Base-by-base conservation (phyloP, 345 rosid genomes). In the Boechera stricta region DNA sequence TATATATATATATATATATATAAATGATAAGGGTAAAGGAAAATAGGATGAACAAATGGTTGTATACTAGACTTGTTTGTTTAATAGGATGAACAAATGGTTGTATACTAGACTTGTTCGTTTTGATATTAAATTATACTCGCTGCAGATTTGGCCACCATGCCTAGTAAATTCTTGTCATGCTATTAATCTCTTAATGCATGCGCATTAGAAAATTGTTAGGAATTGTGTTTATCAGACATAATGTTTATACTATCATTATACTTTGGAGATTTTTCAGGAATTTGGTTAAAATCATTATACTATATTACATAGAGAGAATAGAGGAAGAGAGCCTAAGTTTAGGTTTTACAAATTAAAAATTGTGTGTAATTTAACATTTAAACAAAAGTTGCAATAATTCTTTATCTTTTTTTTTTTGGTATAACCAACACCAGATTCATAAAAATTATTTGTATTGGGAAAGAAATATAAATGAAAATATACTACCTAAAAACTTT, bases 41-140 rank as follows among this genome's bases (percentile, higher is more conserved):
- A 28, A 73, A 10, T 42, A 10, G 29, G 36, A 56, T 64, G 29
- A 74, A 5, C 32, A 29, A 63, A 61, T 39, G 49, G 16, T 18
- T 38, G 66, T 38, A 21, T 38, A 61, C 4, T 38, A 18, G 4
- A 36, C 31, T 60, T 59, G 44, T 59, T 59, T 36, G 29, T 16
- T 38, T 61, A 62, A 10, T 42, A 10, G 38, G 47, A 56, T 64
- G 47, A 74, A 6, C 24, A 44, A 64, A 62, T 62, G 67, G 6
- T 60, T 36, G 66, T 38, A 21, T 38, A 61, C 4, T 38, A 18
- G 4, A 36, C 31, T 60, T 59, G 5, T 57, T 31, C 39, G 21
- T 15, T 32, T 57, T 57, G 41, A 32, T 5, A 56, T 55, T 55
- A 29, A 55, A 28, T 29, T 28, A 28, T 12, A 12, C 60, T 29